phyloP scores from a whole-genome alignment of 23 red algal species.

The Chondrus crispus region DNA sequence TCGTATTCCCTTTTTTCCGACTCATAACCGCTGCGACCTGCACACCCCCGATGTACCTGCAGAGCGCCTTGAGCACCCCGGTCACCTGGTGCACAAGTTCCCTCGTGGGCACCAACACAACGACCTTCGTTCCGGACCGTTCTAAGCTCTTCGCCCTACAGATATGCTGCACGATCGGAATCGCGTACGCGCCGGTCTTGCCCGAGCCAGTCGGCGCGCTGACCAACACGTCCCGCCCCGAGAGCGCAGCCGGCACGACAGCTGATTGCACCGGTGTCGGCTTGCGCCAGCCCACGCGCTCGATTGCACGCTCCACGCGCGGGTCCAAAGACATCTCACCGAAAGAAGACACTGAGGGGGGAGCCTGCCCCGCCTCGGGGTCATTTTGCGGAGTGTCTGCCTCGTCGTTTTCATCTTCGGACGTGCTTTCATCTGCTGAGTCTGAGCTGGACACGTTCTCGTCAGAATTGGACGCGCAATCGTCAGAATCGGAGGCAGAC shows the following conservation, averaged over 20 bases:
- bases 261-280: slow-evolving; percentile 87
- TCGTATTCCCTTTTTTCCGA: neutral
- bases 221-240: slow-evolving; percentile 81
- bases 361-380: neutral
- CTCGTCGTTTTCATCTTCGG: neutral
- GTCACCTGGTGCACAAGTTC: slow-evolving; percentile 91
- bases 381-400: too few relatives aligned
- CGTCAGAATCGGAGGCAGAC: neutral
- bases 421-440: neutral
- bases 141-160: neutral
- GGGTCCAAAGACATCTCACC: slow-evolving; percentile 75
- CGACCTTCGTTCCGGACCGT: slow-evolving; percentile 7
- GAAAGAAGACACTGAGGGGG: slow-evolving; percentile 45
- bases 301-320: slow-evolving; percentile 68
- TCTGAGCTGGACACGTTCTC: neutral
- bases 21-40: slow-evolving; percentile 22
- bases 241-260: slow-evolving; percentile 72
- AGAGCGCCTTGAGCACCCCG: slow-evolving; percentile 39
- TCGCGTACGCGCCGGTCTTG: slow-evolving; percentile 89
- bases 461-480: neutral
- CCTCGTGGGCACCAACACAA: slow-evolving; percentile 93
- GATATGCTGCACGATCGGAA: slow-evolving; percentile 83
- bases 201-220: slow-evolving; percentile 93
- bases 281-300: slow-evolving; percentile 50
- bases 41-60: slow-evolving; percentile 57